These are phyloP conservation scores for Cryptosporidium parvum DNA, from an alignment of 169 alveolate genomes.

Conservation along the genomic window DNA sequence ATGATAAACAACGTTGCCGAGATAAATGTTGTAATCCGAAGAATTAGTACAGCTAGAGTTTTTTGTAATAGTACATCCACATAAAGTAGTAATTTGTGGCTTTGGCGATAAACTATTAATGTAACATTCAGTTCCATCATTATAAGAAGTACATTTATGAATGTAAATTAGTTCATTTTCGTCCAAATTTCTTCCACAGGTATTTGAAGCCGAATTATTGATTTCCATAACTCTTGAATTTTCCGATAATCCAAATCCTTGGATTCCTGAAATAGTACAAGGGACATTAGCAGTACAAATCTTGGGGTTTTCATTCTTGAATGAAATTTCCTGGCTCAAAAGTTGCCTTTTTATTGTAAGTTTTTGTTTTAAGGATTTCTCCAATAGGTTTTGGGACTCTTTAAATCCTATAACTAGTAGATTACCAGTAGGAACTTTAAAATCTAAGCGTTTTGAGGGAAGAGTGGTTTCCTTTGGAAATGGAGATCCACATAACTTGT, in stretches of 20 bases:
- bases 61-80: slow-evolving; percentile 33
- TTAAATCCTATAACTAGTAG: slow-evolving; percentile 38
- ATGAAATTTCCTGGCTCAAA: not conserved
- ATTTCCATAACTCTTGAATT: slow-evolving; percentile 36
- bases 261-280: slow-evolving; percentile 38
- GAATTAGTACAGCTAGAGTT: slow-evolving; percentile 5
- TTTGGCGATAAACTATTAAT: slow-evolving; percentile 14
- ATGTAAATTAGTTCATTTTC: slow-evolving; percentile 7
- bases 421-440: slow-evolving; percentile 37
- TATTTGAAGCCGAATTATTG: slow-evolving; percentile 17
- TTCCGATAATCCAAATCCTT: slow-evolving; percentile 48
- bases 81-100: slow-evolving; percentile 41
- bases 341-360: not conserved
- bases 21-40: slow-evolving; percentile 3
- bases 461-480: slow-evolving; percentile 17
- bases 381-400: not conserved
- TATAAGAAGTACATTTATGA: slow-evolving; percentile 47
- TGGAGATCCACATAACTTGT: slow-evolving; percentile 41
- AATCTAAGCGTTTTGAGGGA: not conserved
- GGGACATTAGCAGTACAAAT: slow-evolving; percentile 69
- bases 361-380: not conserved
- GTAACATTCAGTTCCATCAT: slow-evolving; percentile 49
- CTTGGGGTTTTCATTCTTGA: not conserved
- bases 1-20: slow-evolving; percentile 34
- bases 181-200: slow-evolving; percentile 21